phyloP scores from a whole-genome alignment of 257 asterid species.

The Salvia hispanica region DNA sequence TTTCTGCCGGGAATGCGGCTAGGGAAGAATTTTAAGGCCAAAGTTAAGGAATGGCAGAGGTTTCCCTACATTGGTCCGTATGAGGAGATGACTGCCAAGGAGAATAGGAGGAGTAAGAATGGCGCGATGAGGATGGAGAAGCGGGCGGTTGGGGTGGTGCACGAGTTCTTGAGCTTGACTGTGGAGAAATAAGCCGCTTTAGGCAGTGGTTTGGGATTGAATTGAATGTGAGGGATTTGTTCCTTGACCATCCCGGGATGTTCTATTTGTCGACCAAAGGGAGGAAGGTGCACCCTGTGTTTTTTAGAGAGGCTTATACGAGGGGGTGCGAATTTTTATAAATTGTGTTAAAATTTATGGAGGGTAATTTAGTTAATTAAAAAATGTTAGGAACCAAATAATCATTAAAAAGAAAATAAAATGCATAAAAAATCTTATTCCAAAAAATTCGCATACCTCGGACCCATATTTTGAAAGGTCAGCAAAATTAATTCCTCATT shows the following conservation, averaged over 20 bases:
- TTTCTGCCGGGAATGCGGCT: conserved; percentile 90
- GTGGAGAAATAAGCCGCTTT: conserved; percentile 94
- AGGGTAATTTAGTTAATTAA: too few species aligned
- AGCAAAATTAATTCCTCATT: too few species aligned
- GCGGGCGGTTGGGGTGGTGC: conserved; percentile 83
- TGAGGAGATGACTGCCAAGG: conserved; percentile 52
- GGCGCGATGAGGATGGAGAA: conserved; percentile 69
- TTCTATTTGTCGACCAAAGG: conserved; percentile 90
- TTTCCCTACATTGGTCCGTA: conserved; percentile 73
- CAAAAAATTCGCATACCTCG: too few species aligned
- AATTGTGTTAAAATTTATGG: too few species aligned
- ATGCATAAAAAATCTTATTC: too few species aligned
- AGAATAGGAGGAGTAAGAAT: conserved; percentile 41
- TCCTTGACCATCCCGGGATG: conserved; percentile 86
- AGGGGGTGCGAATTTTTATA: too few species aligned
- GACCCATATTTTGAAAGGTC: too few species aligned
- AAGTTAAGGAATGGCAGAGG: conserved; percentile 79
- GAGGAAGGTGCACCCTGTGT: conserved; percentile 71
- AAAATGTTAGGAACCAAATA: too few species aligned
- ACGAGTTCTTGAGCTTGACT: conserved; percentile 89
- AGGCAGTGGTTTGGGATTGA: conserved; percentile 87
- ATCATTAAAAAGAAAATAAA: too few species aligned
- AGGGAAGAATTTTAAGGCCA: conserved; percentile 60
- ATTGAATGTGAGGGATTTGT: conserved; percentile 78
- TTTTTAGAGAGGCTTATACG: conserved; percentile 84